Percentiles rank a stretch among this genome's conserved stretches.
Conservation (phyloP, 257 asterid species). For the Scutellaria galericulata region DNA sequence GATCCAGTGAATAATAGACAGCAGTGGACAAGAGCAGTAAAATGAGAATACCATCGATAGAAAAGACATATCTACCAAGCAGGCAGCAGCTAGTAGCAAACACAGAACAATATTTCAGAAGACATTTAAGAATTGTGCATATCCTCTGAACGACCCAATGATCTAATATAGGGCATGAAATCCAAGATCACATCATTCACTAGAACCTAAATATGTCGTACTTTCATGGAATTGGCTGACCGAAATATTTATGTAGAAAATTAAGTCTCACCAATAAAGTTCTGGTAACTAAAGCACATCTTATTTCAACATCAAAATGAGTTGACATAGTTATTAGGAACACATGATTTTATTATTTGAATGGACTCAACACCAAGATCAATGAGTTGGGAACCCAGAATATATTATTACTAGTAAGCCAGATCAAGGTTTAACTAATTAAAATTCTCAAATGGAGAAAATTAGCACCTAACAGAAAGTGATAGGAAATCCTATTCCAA, state of each 20-base stretch:
- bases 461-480: neutral
- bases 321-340: constrained; percentile 1
- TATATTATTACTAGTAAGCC: neutral
- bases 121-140: neutral
- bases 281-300: constrained; percentile 9
- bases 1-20: constrained; percentile 18
- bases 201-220: neutral
- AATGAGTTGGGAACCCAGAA: constrained; percentile 17
- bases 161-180: constrained; percentile 1
- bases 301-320: neutral
- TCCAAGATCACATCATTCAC: constrained; percentile 13
- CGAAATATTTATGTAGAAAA: neutral
- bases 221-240: neutral
- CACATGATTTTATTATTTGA: neutral
- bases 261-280: constrained; percentile 3
- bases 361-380: neutral
- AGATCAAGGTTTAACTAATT: constrained; percentile 18
- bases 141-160: constrained; percentile 18
- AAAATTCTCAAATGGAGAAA: constrained; percentile 9
- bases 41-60: constrained; percentile 8
- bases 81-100: neutral
- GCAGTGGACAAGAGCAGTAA: constrained; percentile 27
- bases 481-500: neutral
- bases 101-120: constrained; percentile 12
- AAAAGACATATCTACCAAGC: constrained; percentile 17